Percentiles rank a stretch among this genome's conserved stretches.
These are phyloP conservation scores for Lindgomyces ingoldianus DNA, from an alignment of 495 filamentous ascomycete genomes.

Conservation along the genomic window DNA sequence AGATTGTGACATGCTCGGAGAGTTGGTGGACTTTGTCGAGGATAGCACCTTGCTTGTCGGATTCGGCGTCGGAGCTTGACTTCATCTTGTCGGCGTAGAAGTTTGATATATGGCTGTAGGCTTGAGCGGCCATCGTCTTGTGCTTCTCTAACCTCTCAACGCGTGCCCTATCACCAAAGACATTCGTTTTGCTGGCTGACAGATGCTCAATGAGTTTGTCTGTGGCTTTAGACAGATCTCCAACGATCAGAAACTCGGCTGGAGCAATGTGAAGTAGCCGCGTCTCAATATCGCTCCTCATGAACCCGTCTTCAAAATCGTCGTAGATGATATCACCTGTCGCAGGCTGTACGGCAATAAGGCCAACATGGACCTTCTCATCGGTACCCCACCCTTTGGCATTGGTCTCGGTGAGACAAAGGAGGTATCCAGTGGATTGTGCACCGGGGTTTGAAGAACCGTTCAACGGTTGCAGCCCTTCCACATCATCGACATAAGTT, in stretches of 20 bases:
- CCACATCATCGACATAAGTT: slow-evolving; percentile 94
- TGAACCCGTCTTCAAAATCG: slow-evolving; percentile 96
- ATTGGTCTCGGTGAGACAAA: slow-evolving; percentile 88
- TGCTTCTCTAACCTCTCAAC: slow-evolving; percentile 75
- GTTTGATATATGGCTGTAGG: slow-evolving; percentile 84
- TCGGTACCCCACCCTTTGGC: slow-evolving; percentile 85
- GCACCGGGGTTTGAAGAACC: slow-evolving; percentile 55
- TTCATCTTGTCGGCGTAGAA: slow-evolving; percentile 94
- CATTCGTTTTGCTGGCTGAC: slow-evolving; percentile 83
- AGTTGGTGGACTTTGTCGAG: slow-evolving; percentile 86
- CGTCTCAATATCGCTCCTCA: slow-evolving; percentile 95
- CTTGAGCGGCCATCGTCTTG: slow-evolving; percentile 80
- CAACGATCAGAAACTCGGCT: slow-evolving; percentile 94
- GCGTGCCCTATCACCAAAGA: slow-evolving; percentile 87
- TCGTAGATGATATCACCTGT: slow-evolving; percentile 97
- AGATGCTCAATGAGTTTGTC: slow-evolving; percentile 92
- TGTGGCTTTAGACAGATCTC: slow-evolving; percentile 86
- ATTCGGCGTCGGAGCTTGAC: slow-evolving; percentile 45
- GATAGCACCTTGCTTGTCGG: slow-evolving; percentile 57
- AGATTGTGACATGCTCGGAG: slow-evolving; percentile 83
- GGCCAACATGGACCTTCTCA: slow-evolving; percentile 89
- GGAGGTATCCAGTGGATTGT: slow-evolving; percentile 81
- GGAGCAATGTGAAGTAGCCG: slow-evolving; percentile 91
- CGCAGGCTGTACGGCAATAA: slow-evolving; percentile 92
- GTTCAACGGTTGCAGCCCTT: slow-evolving; percentile 63